Conservation (phyloP, 768 basidiomycete species). For the Asterophora lycoperdoides region DNA sequence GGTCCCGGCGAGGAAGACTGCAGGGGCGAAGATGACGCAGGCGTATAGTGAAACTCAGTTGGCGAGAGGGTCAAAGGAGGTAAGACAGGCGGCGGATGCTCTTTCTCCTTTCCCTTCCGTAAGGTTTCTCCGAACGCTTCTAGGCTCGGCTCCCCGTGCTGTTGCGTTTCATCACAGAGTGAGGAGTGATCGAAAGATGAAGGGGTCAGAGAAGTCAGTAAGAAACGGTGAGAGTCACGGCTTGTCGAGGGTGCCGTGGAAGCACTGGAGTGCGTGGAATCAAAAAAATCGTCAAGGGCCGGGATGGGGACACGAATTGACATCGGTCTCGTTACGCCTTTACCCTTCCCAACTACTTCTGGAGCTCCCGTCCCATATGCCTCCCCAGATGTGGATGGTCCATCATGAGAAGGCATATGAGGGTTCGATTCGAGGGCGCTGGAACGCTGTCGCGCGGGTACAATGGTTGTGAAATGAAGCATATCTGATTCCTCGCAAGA, state of each 20-base stretch:
- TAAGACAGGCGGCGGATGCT: slow-evolving; percentile 56
- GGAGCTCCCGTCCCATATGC: slow-evolving; percentile 8
- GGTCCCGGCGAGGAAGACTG: slow-evolving; percentile 31
- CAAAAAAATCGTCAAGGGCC: slow-evolving; percentile 38
- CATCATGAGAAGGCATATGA: slow-evolving; percentile 29
- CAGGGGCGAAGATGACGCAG: slow-evolving; percentile 35
- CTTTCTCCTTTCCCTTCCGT: slow-evolving; percentile 58
- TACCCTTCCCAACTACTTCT: slow-evolving; percentile 44
- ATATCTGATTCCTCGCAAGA: slow-evolving; percentile 32
- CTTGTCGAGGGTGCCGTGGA: slow-evolving; percentile 20
- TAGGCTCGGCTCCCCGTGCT: slow-evolving; percentile 13
- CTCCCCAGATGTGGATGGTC: slow-evolving; percentile 27
- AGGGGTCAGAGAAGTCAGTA: slow-evolving; percentile 24
- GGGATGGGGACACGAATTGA: slow-evolving; percentile 37
- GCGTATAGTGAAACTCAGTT: slow-evolving; percentile 43
- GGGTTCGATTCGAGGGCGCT: slow-evolving; percentile 5
- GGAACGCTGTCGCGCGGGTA: slow-evolving; percentile 7
- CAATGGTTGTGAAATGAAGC: slow-evolving; percentile 7
- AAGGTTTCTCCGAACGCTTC: slow-evolving; percentile 13
- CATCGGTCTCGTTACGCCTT: slow-evolving; percentile 50
- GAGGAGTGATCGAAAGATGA: slow-evolving; percentile 16
- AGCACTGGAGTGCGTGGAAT: slow-evolving; percentile 22
- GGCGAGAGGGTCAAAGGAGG: slow-evolving; percentile 63
- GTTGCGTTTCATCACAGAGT: slow-evolving; percentile 7
- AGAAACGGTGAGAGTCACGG: slow-evolving; percentile 19